A percentile compares a stretch with the other conserved stretches of the same genome.
Evolutionary conservation across 2,329 filamentous ascomycete genomes (phyloP).

Genomic region (Pseudofabraea citricarpa): DNA sequence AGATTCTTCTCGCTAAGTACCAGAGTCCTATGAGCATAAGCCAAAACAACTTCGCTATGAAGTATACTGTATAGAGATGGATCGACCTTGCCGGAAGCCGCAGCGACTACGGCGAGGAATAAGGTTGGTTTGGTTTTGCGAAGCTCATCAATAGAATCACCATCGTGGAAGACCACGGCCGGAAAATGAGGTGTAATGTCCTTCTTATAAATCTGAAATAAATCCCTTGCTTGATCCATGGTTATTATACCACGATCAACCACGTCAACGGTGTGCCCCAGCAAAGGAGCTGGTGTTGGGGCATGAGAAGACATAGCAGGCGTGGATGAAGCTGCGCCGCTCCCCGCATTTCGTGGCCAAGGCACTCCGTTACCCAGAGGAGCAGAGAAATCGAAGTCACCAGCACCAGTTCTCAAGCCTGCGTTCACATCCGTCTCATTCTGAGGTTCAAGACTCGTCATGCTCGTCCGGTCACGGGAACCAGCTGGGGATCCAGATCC

Average conservation of each 20-base stretch:
- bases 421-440: neutral
- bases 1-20: constrained; percentile 41
- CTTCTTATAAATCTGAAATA: constrained; percentile 52
- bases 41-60: constrained; percentile 37
- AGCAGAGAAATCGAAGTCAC: neutral
- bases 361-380: neutral
- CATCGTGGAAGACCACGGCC: constrained; percentile 50
- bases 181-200: constrained; percentile 55
- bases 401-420: too few species aligned
- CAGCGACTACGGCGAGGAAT: constrained; percentile 65
- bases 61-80: constrained; percentile 33
- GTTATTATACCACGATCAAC: constrained; percentile 55
- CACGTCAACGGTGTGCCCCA: constrained; percentile 24
- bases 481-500: neutral
- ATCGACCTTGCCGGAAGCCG: constrained; percentile 48
- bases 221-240: constrained; percentile 44
- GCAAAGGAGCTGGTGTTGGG: neutral
- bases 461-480: neutral
- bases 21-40: constrained; percentile 39
- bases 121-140: constrained; percentile 55
- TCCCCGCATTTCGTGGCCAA: neutral
- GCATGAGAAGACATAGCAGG: constrained; percentile 3
- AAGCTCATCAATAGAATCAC: constrained; percentile 45
- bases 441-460: neutral
- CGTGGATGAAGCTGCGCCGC: neutral